Evolutionary conservation across 2,329 filamentous ascomycete genomes (phyloP).

Genomic region (Berkeleyomyces rouxiae): DNA sequence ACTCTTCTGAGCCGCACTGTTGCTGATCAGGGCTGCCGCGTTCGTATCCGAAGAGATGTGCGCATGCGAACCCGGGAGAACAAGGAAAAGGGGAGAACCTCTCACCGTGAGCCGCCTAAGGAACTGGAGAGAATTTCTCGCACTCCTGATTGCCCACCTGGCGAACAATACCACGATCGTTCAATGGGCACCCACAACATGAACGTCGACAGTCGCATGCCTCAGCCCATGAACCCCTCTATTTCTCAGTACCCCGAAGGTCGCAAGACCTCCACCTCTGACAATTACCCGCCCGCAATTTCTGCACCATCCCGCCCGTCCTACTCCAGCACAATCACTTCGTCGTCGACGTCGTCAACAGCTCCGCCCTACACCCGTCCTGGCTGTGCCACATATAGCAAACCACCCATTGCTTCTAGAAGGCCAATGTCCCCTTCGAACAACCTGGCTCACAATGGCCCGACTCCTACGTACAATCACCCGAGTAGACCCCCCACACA

Average conservation of each 20-base stretch:
- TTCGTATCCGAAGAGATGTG: slow-evolving; percentile 86
- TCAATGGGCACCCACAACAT: slow-evolving; percentile 44
- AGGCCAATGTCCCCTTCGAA: slow-evolving; percentile 20
- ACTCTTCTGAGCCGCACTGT: slow-evolving; percentile 78
- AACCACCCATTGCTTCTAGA: neutral
- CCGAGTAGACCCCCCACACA: neutral
- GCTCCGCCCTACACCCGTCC: neutral
- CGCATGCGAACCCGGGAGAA: slow-evolving; percentile 73
- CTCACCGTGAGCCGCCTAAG: slow-evolving; percentile 40
- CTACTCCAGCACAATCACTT: neutral
- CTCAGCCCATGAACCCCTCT: neutral
- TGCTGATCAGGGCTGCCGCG: slow-evolving; percentile 90
- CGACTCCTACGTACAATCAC: neutral
- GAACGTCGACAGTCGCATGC: slow-evolving; percentile 15
- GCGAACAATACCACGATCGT: slow-evolving; percentile 29
- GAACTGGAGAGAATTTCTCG: slow-evolving; percentile 23
- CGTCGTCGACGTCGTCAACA: neutral
- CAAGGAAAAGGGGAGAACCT: slow-evolving; percentile 35
- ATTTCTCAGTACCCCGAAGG: slow-evolving; percentile 1
- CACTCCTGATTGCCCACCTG: slow-evolving; percentile 19
- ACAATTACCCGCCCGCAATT: neutral
- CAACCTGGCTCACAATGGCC: neutral
- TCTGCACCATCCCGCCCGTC: neutral
- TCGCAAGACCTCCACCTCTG: neutral
- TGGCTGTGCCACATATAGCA: neutral